Evolutionary conservation across 805 yeast genomes (phyloP), one percentile per base, ranked within the genome.

Genomic region (Huiozyma sinensis): DNA sequence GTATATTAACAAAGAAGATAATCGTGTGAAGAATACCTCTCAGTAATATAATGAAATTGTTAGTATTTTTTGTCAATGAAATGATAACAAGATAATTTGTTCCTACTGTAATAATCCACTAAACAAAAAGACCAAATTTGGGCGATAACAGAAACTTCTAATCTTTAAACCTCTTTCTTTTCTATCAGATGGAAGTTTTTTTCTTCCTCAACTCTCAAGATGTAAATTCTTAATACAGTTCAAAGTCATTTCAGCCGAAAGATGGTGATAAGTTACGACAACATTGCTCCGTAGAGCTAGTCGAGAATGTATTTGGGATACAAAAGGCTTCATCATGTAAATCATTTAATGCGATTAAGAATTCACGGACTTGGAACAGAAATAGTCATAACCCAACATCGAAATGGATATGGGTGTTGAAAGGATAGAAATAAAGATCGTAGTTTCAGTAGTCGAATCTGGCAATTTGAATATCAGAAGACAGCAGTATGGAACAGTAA

Each of bases 191-290:
- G 5, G 6, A 13, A 12, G 29, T 4, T 17, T 27, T 37, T 10
- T 24, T 17, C 24, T 10, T 29, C 6, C 6, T 6, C 7, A 27
- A 7, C 28, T 11, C 6, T 37, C 32, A 11, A 3, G 33, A 29
- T 28, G 42, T 24, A 12, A 32, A 17, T 32, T 10, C n/a, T 32
- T 32, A 10, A 10, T 32, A 32, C n/a, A 10, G 34, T 32, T 32
- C n/a, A 32, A 10, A 10, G n/a, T 10, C 10, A 40, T 48, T 77
- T 72, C 84, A 63, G 68, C 80, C 84, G 84, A 79, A 79, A 79
- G 84, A 79, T 79, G 84, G 84, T 78, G 79, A 17, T 73, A 55
- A 55, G 50, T 75, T 70, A 73, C 70, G 81, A 77, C 84, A 75
- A 63, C 84, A 79, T 75, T 57, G 84, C 24, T 3, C 79, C 73